A percentile compares a stretch with the other conserved stretches of the same genome.
phyloP scores from a whole-genome alignment of 2,329 filamentous ascomycete species.

The Fusarium chlamydosporum region DNA sequence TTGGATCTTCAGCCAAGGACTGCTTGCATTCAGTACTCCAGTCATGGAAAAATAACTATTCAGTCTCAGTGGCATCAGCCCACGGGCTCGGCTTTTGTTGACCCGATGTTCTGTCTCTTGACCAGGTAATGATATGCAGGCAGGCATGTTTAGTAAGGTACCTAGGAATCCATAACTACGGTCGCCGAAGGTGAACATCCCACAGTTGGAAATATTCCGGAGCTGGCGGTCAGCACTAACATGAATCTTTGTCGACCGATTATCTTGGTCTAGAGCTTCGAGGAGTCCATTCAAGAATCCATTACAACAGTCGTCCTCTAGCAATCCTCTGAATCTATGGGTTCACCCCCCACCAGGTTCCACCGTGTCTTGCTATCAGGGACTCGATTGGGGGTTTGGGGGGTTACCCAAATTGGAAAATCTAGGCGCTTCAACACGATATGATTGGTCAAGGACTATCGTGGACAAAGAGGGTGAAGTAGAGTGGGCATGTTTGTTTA shows the following conservation, averaged over 20 bases:
- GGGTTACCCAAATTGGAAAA: conserved; percentile 32
- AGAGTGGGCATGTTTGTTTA: not conserved
- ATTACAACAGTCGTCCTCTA: too few species aligned
- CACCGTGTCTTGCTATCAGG: not conserved
- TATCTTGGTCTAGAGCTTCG: not conserved
- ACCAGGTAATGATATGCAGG: not conserved
- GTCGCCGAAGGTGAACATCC: not conserved
- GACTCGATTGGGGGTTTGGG: conserved; percentile 4
- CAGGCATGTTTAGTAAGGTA: not conserved
- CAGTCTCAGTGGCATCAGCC: not conserved
- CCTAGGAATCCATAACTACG: too few species aligned
- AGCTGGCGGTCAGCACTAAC: conserved; percentile 2
- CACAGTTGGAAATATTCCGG: not conserved
- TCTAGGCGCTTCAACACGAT: not conserved
- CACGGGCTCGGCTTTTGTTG: not conserved
- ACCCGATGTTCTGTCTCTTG: not conserved
- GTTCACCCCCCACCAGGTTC: not conserved
- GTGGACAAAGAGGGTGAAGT: not conserved
- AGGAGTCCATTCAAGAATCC: too few species aligned
- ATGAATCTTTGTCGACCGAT: not conserved
- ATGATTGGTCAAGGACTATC: conserved; percentile 21
- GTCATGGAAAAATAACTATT: not conserved
- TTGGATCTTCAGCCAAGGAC: not conserved
- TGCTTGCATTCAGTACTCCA: not conserved
- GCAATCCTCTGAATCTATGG: not conserved